Percentiles rank a stretch among this genome's conserved stretches.
Conservation (phyloP, 179 eudicot genomes). For the Heliamphora pulchella region DNA sequence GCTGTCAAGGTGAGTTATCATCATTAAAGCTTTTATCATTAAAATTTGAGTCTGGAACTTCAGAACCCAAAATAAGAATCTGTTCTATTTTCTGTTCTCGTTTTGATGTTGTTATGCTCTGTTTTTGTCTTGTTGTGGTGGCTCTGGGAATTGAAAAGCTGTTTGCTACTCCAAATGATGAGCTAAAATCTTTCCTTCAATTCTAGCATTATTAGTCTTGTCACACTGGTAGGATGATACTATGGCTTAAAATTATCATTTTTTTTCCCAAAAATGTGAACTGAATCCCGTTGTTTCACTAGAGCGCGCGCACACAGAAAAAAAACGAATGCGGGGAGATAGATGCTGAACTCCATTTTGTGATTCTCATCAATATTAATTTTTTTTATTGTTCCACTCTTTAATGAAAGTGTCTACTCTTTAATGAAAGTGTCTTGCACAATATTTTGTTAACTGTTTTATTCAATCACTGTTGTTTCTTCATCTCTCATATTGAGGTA, state of each 20-base stretch:
- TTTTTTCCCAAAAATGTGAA: background rate
- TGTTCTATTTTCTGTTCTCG: background rate
- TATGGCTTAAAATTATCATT: background rate
- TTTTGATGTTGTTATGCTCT: background rate
- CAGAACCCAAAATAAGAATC: background rate
- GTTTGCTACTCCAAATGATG: background rate
- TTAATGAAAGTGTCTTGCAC: too few relatives aligned
- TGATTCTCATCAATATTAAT: too few relatives aligned
- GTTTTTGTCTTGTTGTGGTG: background rate
- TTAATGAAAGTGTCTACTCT: too few relatives aligned
- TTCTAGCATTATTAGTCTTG: too few relatives aligned
- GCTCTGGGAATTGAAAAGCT: background rate
- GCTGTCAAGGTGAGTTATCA: slow-evolving; percentile 48
- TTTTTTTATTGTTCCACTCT: too few relatives aligned
- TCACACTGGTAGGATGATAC: background rate
- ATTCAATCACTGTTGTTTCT: too few relatives aligned
- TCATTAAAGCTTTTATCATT: background rate
- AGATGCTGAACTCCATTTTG: too few relatives aligned
- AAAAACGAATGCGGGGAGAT: too few relatives aligned
- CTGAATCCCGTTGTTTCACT: too few relatives aligned
- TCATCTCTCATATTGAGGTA: too few relatives aligned
- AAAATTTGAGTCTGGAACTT: background rate
- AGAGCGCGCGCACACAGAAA: too few relatives aligned
- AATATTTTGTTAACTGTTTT: too few relatives aligned
- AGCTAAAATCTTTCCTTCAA: background rate